Evolutionary conservation across 345 rosid genomes (phyloP).

Genomic region (Eucalyptus pauciflora): DNA sequence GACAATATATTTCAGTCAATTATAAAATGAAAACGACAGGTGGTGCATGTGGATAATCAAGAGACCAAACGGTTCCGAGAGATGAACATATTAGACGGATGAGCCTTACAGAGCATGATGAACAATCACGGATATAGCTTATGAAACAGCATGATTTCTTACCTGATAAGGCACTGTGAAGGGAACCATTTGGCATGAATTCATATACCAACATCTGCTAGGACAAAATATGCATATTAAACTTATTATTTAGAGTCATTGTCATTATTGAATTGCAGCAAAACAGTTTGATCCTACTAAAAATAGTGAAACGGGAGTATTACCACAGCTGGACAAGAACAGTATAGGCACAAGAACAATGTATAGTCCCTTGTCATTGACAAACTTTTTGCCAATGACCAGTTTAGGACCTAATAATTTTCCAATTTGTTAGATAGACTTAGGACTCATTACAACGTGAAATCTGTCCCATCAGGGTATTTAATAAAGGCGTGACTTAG

Average conservation of each 20-base stretch:
- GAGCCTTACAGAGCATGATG: not conserved
- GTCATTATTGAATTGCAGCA: not conserved
- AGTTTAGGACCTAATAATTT: not conserved
- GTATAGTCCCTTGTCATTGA: not conserved
- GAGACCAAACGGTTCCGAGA: not conserved
- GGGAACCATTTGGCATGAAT: slow-evolving; percentile 85
- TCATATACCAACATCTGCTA: slow-evolving; percentile 90
- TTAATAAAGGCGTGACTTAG: not conserved
- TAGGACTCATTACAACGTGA: not conserved
- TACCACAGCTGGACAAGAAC: not conserved
- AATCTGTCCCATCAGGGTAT: not conserved
- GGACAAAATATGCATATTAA: not conserved
- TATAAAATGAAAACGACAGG: not conserved
- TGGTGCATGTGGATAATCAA: not conserved
- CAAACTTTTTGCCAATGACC: not conserved
- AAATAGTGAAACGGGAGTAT: not conserved
- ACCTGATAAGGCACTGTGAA: slow-evolving; percentile 76
- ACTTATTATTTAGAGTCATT: not conserved
- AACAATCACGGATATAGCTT: not conserved
- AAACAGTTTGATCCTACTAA: not conserved
- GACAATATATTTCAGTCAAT: not conserved
- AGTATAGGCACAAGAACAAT: not conserved
- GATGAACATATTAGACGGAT: not conserved
- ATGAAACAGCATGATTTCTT: slow-evolving; percentile 1
- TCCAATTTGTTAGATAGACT: not conserved